Base-by-base conservation (phyloP, 345 rosid species). In the Stellera chamaejasme region DNA sequence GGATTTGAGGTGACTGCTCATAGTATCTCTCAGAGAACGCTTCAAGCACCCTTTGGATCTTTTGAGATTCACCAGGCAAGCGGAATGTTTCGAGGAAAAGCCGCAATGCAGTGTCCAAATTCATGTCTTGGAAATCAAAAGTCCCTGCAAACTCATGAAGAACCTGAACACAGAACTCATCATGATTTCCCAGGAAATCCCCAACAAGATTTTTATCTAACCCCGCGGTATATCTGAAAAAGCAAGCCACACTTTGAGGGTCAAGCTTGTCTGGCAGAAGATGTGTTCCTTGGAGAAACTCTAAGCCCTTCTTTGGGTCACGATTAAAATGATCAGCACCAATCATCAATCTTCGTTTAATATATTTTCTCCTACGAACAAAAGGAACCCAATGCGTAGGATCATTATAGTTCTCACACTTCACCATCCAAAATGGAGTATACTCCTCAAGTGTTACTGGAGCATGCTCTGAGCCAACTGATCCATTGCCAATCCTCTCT, bases 251-350 rank as follows among this genome's bases (percentile, higher is more conserved):
- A 71, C 99, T 93, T 75, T 93, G 96, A 12, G 99, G 99, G 63
- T 93, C 96, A 69, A 93, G 99, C 77, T 89, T 83, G 69, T 87
- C 99, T 23, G 99, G 99, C 67, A 93, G 73, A 70, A 93, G 95
- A 80, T 93, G 96, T 27, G 95, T 87, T 71, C 95, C 99, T 77
- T 93, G 99, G 43, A 93, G 99, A 75, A 84, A 90, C 72, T 93
- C 97, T 64, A 93, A 67, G 65, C 99, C 99, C 69, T 93, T 93
- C 85, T 93, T 89, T 3, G 99, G 97, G 60, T 93, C 97, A 68
- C 99, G 92, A 72, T 93, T 93, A 61, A 93, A 93, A 72, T 93
- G 99, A 82, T 93, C 97, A 63, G 97, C 99, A 62, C 99, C 99
- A 68, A 93, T 87, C 97, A 89, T 93, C 66, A 93, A 77, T 70